Evolutionary conservation across 2,329 filamentous ascomycete genomes (phyloP).

Genomic region (Aspergillus unguis): DNA sequence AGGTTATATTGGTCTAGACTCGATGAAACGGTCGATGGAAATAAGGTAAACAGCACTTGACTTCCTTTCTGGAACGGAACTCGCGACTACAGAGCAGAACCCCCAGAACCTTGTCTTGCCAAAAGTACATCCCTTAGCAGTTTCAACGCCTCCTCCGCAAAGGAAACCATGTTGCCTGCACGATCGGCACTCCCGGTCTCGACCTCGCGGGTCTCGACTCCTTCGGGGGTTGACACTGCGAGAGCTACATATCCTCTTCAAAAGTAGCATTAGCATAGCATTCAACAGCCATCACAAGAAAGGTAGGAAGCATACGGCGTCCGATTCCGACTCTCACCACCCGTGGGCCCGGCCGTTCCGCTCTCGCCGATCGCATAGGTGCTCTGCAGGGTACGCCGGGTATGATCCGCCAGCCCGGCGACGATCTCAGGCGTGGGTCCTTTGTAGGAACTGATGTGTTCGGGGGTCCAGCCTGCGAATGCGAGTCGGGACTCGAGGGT

Average conservation of each 20-base stretch:
- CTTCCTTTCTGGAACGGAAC: too few species aligned
- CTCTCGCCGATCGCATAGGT: slow-evolving; percentile 60
- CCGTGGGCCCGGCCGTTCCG: slow-evolving; percentile 63
- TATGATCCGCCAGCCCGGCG: slow-evolving; percentile 53
- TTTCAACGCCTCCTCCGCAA: slow-evolving; percentile 57
- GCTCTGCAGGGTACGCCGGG: slow-evolving; percentile 52
- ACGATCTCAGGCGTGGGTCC: slow-evolving; percentile 61
- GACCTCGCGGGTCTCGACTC: slow-evolving; percentile 53
- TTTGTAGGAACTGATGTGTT: slow-evolving; percentile 51
- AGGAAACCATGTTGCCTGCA: slow-evolving; percentile 61
- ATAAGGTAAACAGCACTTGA: too few species aligned
- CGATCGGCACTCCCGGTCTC: slow-evolving; percentile 55
- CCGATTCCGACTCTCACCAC: slow-evolving; percentile 54
- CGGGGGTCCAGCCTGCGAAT: slow-evolving; percentile 60
- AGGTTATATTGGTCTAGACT: too few species aligned
- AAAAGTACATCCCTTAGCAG: slow-evolving; percentile 54
- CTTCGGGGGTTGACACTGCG: slow-evolving; percentile 55
- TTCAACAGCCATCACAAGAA: background rate
- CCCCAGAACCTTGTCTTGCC: background rate
- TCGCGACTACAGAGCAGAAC: background rate
- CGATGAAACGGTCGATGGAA: too few species aligned
- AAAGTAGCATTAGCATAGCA: background rate
- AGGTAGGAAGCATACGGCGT: slow-evolving; percentile 45
- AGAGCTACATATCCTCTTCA: slow-evolving; percentile 60
- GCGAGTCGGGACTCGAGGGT: slow-evolving; percentile 57